phyloP scores from a whole-genome alignment of 345 rosid genomes.

The Eucalyptus caleyi region DNA sequence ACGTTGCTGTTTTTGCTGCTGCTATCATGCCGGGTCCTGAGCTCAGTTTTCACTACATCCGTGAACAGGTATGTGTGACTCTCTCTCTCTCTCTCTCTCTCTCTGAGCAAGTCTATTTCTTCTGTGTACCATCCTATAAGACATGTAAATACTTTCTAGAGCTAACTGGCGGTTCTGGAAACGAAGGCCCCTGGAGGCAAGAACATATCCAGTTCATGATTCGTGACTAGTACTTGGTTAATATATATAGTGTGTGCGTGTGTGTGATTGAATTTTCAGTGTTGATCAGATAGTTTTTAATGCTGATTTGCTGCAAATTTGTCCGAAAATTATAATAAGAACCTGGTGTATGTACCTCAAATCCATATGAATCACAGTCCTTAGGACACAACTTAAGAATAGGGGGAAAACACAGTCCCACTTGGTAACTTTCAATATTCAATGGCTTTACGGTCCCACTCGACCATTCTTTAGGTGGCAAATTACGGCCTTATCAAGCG shows the following conservation, averaged over 20 bases:
- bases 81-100: background rate
- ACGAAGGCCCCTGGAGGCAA: background rate
- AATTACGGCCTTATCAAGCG: too few species aligned
- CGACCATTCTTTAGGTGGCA: too few species aligned
- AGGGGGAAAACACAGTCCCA: too few species aligned
- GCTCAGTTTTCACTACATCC: background rate
- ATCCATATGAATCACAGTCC: background rate
- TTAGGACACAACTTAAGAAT: too few species aligned
- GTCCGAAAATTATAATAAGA: background rate
- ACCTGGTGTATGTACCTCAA: background rate
- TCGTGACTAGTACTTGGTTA: background rate
- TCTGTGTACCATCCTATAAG: background rate
- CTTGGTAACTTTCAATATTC: too few species aligned
- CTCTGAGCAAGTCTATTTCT: background rate
- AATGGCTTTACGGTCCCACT: too few species aligned
- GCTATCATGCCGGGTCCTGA: constrained; percentile 9
- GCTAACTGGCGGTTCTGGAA: background rate
- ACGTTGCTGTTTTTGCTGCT: constrained; percentile 4
- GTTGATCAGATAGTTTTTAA: background rate
- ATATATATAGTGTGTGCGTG: fast-evolving
- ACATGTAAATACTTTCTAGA: background rate
- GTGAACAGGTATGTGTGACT: constrained; percentile 16
- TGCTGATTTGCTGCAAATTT: background rate
- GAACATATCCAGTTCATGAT: background rate
- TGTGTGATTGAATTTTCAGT: background rate